Conservation (phyloP, 2,329 filamentous ascomycete species). For the Cytospora piceae region DNA sequence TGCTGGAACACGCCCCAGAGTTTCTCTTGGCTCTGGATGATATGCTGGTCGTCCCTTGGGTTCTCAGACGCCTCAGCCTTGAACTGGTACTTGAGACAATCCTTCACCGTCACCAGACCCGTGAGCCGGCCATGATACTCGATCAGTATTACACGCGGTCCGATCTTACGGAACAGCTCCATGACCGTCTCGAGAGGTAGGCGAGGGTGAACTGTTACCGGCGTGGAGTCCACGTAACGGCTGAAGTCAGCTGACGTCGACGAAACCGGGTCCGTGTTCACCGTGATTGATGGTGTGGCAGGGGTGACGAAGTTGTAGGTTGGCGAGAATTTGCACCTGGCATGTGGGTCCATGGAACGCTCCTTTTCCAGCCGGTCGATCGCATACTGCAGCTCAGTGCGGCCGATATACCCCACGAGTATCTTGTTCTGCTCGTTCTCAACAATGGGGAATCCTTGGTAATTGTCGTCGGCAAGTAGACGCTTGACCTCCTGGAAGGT, state of each 20-base stretch:
- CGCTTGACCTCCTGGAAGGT: conserved; percentile 76
- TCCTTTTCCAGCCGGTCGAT: conserved; percentile 78
- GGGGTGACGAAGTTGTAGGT: conserved; percentile 37
- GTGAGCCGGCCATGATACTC: conserved; percentile 84
- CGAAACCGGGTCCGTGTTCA: conserved; percentile 30
- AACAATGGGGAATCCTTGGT: conserved; percentile 91
- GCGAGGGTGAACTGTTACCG: conserved; percentile 86
- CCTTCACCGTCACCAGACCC: conserved; percentile 92
- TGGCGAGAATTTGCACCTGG: conserved; percentile 74
- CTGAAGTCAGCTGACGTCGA: conserved; percentile 72
- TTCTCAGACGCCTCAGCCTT: conserved; percentile 88
- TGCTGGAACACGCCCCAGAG: conserved; percentile 63
- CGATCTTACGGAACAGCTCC: conserved; percentile 98
- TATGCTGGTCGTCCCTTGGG: conserved; percentile 60
- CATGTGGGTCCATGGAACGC: conserved; percentile 65
- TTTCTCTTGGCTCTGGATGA: conserved; percentile 63
- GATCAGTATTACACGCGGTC: conserved; percentile 87
- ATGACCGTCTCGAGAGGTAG: conserved; percentile 95
- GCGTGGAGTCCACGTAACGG: conserved; percentile 86
- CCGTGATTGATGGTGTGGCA: conserved; percentile 54
- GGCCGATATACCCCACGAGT: conserved; percentile 88
- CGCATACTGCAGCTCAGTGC: conserved; percentile 89
- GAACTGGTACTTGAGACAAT: conserved; percentile 97
- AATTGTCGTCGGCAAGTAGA: conserved; percentile 76
- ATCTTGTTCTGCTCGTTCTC: conserved; percentile 72